Conservation (phyloP, 768 basidiomycete genomes). For the Suillus cothurnatus region DNA sequence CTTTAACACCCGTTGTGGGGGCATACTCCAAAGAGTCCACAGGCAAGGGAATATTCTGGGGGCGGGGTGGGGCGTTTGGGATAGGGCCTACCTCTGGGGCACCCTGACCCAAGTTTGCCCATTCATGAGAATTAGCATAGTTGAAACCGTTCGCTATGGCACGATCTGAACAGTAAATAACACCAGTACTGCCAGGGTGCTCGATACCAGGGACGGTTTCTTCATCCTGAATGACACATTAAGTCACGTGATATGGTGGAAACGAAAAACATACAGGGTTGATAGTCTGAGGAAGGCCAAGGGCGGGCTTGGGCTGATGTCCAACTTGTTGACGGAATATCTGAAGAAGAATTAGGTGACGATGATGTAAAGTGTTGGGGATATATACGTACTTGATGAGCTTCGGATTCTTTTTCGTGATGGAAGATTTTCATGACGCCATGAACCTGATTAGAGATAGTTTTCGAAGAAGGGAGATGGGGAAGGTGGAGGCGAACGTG, state of each 20-base stretch:
- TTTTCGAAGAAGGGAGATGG: slow-evolving; percentile 28
- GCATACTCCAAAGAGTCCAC: slow-evolving; percentile 85
- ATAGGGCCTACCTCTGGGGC: slow-evolving; percentile 88
- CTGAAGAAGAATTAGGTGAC: slow-evolving; percentile 38
- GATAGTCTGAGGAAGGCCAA: slow-evolving; percentile 59
- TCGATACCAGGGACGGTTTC: slow-evolving; percentile 89
- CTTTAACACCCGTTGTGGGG: slow-evolving; percentile 90
- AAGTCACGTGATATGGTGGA: slow-evolving; percentile 4
- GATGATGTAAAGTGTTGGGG: neutral
- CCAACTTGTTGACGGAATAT: slow-evolving; percentile 76
- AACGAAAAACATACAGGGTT: slow-evolving; percentile 56
- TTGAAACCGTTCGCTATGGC: slow-evolving; percentile 95
- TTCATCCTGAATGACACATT: slow-evolving; percentile 55
- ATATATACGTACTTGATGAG: slow-evolving; percentile 62
- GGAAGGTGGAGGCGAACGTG: slow-evolving; percentile 35
- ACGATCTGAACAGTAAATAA: slow-evolving; percentile 90
- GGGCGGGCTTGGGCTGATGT: slow-evolving; percentile 62
- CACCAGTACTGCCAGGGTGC: slow-evolving; percentile 66
- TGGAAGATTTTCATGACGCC: slow-evolving; percentile 68
- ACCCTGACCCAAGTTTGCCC: slow-evolving; percentile 91
- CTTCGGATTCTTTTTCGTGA: slow-evolving; percentile 85
- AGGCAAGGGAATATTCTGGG: slow-evolving; percentile 63
- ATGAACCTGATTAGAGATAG: slow-evolving; percentile 52
- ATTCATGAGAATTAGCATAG: slow-evolving; percentile 74
- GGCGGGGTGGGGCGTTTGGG: slow-evolving; percentile 71